Base-by-base conservation (phyloP, 805 yeast species). In the Suhomyces sp. region DNA sequence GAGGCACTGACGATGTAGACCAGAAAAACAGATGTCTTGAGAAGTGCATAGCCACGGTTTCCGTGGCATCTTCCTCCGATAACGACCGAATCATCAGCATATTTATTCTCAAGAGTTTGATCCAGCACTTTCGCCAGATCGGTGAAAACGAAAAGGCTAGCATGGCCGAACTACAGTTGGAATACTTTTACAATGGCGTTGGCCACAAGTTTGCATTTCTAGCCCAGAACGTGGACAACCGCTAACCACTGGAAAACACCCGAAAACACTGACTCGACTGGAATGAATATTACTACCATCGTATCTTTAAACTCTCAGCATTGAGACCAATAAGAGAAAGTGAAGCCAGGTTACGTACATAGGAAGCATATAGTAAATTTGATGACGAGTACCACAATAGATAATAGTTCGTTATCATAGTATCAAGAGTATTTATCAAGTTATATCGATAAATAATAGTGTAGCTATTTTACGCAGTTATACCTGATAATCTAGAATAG, bases 111-210 rank as follows among this genome's bases (percentile, higher is more conserved):
- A 56, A 53, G 40, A 54, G 58, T 24, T 52, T 63, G 51, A 33
- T 54, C 6, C 46, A 36, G 27, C 48, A 56, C 23, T 54, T 58
- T 42, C 52, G 49, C 29, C 51, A 53, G 9, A 46, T 45, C 4
- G 69, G 68, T 1, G 64, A 64, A 15, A 48, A 47, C 15, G 68
- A 66, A 29, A 57, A 58, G 38, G 60, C 61, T 6, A 54, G 51
- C 24, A 57, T 65, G 59, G 61, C 61, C 0, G 59, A 57, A 35
- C 54, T 63, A 17, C 65, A 65, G 46, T 45, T 61, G 9, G 54
- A 59, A 51, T 54, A 50, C 38, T 50, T 50, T 22, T 38, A 49
- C 41, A 51, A 56, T 24, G 36, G 46, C 6, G 46, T 54, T 19
- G 35, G 33, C 9, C 51, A 38, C 27, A 57, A 52, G 53, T 57